These are phyloP conservation scores for Ganoderma leucocontextum DNA, from an alignment of 1,284 basidiomycete genomes.

Conservation along the genomic window DNA sequence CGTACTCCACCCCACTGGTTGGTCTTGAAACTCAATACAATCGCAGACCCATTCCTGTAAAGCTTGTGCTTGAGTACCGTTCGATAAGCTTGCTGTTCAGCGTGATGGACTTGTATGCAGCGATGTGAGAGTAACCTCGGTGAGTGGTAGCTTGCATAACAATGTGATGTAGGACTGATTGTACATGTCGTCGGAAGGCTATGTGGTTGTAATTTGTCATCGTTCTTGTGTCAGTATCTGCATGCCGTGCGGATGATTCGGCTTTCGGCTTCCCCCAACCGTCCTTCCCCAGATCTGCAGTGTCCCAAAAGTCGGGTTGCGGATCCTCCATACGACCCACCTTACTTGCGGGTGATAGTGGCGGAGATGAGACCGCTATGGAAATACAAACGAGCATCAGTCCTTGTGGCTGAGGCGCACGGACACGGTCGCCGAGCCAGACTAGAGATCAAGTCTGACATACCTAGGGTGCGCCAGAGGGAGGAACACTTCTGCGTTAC, in stretches of 20 bases:
- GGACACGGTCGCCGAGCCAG: slow-evolving; percentile 15
- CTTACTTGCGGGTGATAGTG: slow-evolving; percentile 37
- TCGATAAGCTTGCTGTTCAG: too few species aligned
- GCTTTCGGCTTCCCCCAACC: not conserved
- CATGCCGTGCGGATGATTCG: not conserved
- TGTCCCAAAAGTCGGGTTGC: not conserved
- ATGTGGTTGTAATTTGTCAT: not conserved
- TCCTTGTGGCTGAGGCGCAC: not conserved
- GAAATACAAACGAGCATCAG: slow-evolving; percentile 38
- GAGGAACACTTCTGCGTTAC: slow-evolving; percentile 83
- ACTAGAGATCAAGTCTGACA: not conserved
- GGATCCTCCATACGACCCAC: not conserved
- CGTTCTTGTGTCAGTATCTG: too few species aligned
- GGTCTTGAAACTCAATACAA: too few species aligned
- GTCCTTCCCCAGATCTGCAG: not conserved
- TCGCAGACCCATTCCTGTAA: slow-evolving; percentile 33
- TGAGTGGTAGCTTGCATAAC: not conserved
- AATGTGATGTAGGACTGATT: not conserved
- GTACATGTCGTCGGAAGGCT: not conserved
- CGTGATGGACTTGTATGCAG: not conserved
- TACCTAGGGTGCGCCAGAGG: slow-evolving; percentile 84
- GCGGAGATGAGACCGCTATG: slow-evolving; percentile 39
- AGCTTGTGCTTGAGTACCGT: slow-evolving; percentile 46
- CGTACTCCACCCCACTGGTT: not conserved
- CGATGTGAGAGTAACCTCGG: not conserved